A percentile compares a stretch with the other conserved stretches of the same genome.
Evolutionary conservation across 1,284 basidiomycete genomes (phyloP).

Genomic region (Ustilago esculenta): DNA sequence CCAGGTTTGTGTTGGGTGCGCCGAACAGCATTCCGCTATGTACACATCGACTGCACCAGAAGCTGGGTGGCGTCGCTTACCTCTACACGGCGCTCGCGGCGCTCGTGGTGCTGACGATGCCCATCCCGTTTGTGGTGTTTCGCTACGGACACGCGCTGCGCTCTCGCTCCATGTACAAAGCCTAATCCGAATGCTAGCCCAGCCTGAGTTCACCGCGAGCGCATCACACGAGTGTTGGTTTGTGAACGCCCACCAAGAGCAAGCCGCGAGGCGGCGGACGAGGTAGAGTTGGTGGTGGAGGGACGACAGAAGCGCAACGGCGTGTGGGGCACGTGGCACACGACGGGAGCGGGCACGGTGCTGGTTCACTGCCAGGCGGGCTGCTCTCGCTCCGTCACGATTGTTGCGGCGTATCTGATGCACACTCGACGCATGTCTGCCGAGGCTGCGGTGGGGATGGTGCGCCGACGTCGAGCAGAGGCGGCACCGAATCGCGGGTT

Average conservation of each 20-base stretch:
- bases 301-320: slow-evolving; percentile 40
- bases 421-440: slow-evolving; percentile 55
- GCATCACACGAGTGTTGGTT: slow-evolving; percentile 56
- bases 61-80: slow-evolving; percentile 34
- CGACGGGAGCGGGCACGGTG: slow-evolving; percentile 56
- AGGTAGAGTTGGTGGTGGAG: slow-evolving; percentile 28
- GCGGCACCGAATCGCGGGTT: slow-evolving; percentile 67
- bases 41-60: slow-evolving; percentile 28
- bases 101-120: slow-evolving; percentile 24
- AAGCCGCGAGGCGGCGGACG: not conserved
- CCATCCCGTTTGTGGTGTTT: slow-evolving; percentile 19
- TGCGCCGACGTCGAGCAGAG: slow-evolving; percentile 52
- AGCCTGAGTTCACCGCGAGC: slow-evolving; percentile 61
- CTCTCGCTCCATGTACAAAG: slow-evolving; percentile 29
- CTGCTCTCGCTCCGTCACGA: slow-evolving; percentile 63
- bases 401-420: slow-evolving; percentile 68
- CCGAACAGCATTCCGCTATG: slow-evolving; percentile 23
- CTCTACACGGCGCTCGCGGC: slow-evolving; percentile 38
- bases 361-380: slow-evolving; percentile 69
- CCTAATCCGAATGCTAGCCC: too few species aligned
- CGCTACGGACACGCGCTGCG: slow-evolving; percentile 22
- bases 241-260: slow-evolving; percentile 4
- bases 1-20: not conserved
- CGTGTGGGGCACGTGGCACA: slow-evolving; percentile 50
- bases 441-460: slow-evolving; percentile 62